Evolutionary conservation across 2,329 filamentous ascomycete genomes (phyloP).

Genomic region (Clathrospora elynae): DNA sequence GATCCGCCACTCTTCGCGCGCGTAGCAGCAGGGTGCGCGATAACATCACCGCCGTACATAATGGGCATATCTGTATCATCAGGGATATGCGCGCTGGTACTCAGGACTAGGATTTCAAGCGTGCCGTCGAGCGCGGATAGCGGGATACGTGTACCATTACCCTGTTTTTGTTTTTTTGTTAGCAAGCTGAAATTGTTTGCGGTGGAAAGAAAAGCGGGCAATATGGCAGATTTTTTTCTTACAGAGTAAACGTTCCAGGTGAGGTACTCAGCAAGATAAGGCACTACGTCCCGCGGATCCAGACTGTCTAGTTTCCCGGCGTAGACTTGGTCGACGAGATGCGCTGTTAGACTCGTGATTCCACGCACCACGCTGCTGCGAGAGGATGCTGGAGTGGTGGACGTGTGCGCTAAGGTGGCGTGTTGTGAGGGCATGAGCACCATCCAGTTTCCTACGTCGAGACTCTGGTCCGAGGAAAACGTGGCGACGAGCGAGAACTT

Average conservation of each 20-base stretch:
- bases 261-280: constrained; percentile 33
- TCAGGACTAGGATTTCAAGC: constrained; percentile 25
- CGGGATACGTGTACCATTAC: constrained; percentile 10
- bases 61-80: constrained; percentile 16
- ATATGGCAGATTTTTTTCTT: constrained; percentile 9
- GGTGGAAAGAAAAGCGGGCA: not conserved
- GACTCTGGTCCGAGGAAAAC: constrained; percentile 19
- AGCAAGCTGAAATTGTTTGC: constrained; percentile 1
- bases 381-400: too few relatives aligned
- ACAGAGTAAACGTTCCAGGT: constrained; percentile 39
- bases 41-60: constrained; percentile 20
- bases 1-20: too few relatives aligned
- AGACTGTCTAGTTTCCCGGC: constrained; percentile 27
- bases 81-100: constrained; percentile 26
- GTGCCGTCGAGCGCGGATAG: constrained; percentile 12
- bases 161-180: constrained; percentile 4
- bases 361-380: constrained; percentile 17
- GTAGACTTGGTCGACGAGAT: constrained; percentile 31
- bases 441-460: constrained; percentile 36
- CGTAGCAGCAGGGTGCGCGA: constrained; percentile 25
- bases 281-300: constrained; percentile 28
- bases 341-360: constrained; percentile 32
- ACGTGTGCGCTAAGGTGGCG: too few relatives aligned
- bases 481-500: constrained; percentile 28
- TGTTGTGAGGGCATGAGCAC: constrained; percentile 25